Conservation (phyloP, 1,284 basidiomycete genomes). For the Puccinia hordei region DNA sequence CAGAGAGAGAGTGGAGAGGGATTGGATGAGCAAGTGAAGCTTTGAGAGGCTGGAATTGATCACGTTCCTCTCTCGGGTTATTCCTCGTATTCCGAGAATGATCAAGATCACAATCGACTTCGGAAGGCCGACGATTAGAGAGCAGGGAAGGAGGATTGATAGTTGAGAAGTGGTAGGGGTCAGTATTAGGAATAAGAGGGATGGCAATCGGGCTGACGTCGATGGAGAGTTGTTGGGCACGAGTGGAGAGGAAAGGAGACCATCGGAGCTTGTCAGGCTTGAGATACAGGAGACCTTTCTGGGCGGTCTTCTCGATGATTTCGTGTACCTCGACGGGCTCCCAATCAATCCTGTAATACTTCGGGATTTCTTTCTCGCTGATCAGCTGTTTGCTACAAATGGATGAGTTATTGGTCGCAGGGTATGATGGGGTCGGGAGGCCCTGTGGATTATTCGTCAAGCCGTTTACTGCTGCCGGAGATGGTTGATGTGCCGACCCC, state of each 20-base stretch:
- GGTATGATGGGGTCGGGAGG: no score
- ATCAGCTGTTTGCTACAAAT: no score
- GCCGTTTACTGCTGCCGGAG: background rate
- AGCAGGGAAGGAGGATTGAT: background rate
- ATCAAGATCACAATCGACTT: no score
- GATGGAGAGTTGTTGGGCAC: background rate
- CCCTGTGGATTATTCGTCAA: no score
- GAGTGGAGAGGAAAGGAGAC: conserved; percentile 75
- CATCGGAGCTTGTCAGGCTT: conserved; percentile 86
- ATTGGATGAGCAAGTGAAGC: no score
- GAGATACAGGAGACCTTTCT: conserved; percentile 78
- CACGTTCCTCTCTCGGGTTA: no score
- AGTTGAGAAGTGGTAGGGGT: conserved; percentile 14
- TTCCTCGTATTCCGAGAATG: no score
- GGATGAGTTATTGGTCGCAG: no score
- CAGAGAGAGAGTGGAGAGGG: no score
- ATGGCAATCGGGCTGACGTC: conserved; percentile 26
- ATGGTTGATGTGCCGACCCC: background rate
- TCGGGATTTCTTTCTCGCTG: conserved; percentile 64
- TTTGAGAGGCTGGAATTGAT: no score
- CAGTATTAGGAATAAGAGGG: conserved; percentile 27
- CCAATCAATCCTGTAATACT: conserved; percentile 75
- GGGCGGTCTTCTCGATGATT: conserved; percentile 72
- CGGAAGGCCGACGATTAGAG: no score
- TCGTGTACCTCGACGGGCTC: conserved; percentile 70